Evolutionary conservation across 192 early-diverging fungal genomes (phyloP).

Genomic region (Geosiphon pyriformis): DNA sequence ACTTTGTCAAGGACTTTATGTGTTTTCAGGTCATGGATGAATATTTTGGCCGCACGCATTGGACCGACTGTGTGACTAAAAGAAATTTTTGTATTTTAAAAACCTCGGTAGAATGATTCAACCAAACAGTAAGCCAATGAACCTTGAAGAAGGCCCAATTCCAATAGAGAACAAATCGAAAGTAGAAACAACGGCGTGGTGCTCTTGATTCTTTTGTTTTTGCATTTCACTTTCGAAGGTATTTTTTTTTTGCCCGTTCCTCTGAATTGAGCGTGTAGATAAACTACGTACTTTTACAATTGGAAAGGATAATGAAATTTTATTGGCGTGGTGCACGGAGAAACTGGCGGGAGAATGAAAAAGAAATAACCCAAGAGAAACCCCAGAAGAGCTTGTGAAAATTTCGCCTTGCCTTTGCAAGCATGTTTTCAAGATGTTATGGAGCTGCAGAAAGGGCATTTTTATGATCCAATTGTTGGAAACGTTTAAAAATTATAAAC

Average conservation of each 20-base stretch:
- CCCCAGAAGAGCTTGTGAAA: too few relatives aligned
- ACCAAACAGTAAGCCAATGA: not conserved
- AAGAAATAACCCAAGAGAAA: too few relatives aligned
- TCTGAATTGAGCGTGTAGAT: too few relatives aligned
- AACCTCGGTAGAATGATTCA: not conserved
- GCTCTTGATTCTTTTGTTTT: conserved; percentile 23
- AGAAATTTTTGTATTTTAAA: not conserved
- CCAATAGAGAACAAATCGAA: conserved; percentile 97
- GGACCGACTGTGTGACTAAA: conserved; percentile 86
- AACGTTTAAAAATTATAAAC: too few relatives aligned
- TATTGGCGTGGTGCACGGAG: too few relatives aligned
- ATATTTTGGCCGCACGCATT: conserved; percentile 94
- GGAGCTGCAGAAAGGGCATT: too few relatives aligned
- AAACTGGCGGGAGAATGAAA: too few relatives aligned
- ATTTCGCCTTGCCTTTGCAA: too few relatives aligned
- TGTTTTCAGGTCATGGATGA: conserved; percentile 77
- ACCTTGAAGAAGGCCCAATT: conserved; percentile 85
- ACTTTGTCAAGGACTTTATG: conserved; percentile 59
- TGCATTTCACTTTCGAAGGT: not conserved
- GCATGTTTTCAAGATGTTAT: too few relatives aligned
- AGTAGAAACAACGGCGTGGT: conserved; percentile 84
- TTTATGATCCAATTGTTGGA: too few relatives aligned
- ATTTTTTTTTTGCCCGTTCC: not conserved
- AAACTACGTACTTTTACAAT: too few relatives aligned
- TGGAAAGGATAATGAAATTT: too few relatives aligned